These are phyloP conservation scores for Rhodotorula glutinis DNA, from an alignment of 1,284 basidiomycete genomes.

Conservation along the genomic window DNA sequence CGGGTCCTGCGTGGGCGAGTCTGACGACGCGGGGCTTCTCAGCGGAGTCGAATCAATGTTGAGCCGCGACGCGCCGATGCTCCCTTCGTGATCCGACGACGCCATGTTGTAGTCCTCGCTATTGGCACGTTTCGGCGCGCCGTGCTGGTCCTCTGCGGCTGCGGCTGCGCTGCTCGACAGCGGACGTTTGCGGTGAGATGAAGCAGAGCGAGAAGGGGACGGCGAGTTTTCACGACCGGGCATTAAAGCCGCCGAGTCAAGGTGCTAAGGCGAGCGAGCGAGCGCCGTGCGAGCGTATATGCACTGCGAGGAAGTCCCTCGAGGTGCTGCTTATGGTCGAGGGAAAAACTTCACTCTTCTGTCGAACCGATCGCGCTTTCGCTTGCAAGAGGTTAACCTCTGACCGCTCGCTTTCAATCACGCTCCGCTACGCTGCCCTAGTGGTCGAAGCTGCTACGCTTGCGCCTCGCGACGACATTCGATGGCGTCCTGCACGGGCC, in stretches of 20 bases:
- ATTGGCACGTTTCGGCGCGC: conserved; percentile 26
- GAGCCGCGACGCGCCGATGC: conserved; percentile 34
- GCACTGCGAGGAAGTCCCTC: no score
- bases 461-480: no score
- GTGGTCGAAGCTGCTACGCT: no score
- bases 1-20: not conserved
- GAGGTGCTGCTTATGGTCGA: no score
- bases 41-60: conserved; percentile 26
- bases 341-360: no score
- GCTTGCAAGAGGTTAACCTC: no score
- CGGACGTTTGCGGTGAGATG: conserved; percentile 18
- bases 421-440: no score
- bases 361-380: no score
- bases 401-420: no score
- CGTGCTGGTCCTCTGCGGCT: not conserved
- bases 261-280: not conserved
- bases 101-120: conserved; percentile 30
- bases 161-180: conserved; percentile 9
- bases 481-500: no score
- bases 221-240: not conserved
- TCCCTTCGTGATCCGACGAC: conserved; percentile 30
- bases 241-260: not conserved
- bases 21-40: not conserved
- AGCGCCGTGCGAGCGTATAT: no score
- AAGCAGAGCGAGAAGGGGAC: conserved; percentile 1